phyloP scores from a whole-genome alignment of 352 stramenopile genomes.

The Aphanomyces invadans region DNA sequence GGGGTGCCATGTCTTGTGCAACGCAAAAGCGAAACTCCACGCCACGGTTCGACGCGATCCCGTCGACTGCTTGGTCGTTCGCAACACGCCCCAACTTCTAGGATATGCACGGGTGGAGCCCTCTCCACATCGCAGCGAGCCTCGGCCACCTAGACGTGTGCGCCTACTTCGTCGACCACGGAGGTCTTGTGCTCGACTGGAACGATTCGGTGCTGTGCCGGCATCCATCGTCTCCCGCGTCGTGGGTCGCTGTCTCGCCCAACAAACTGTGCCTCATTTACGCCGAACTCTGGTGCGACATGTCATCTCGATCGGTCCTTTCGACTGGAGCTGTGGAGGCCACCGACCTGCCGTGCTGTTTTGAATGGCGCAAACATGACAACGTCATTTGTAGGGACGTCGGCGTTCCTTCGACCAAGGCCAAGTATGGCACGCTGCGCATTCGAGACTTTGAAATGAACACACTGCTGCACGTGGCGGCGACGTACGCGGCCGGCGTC shows the following conservation, averaged over 20 bases:
- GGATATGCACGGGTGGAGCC: slow-evolving; percentile 39
- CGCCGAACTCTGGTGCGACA: slow-evolving; percentile 34
- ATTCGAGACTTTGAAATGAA: slow-evolving; percentile 55
- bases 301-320: background rate
- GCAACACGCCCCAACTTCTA: background rate
- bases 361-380: no score
- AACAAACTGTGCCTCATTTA: slow-evolving; percentile 43
- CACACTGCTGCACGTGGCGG: slow-evolving; percentile 44
- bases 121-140: slow-evolving; percentile 38
- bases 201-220: slow-evolving; percentile 23
- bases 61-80: background rate
- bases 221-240: background rate
- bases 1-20: slow-evolving; percentile 35
- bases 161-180: slow-evolving; percentile 28
- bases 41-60: slow-evolving; percentile 13
- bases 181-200: slow-evolving; percentile 27
- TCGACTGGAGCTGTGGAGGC: background rate
- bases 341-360: no score
- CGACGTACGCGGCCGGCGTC: slow-evolving; percentile 32
- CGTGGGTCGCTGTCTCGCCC: slow-evolving; percentile 38
- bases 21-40: slow-evolving; percentile 38
- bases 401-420: slow-evolving; percentile 30
- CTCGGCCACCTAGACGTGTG: slow-evolving; percentile 42
- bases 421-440: slow-evolving; percentile 41
- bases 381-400: no score